Conservation (phyloP, 2,329 filamentous ascomycete species). For the Falciphora oryzae region DNA sequence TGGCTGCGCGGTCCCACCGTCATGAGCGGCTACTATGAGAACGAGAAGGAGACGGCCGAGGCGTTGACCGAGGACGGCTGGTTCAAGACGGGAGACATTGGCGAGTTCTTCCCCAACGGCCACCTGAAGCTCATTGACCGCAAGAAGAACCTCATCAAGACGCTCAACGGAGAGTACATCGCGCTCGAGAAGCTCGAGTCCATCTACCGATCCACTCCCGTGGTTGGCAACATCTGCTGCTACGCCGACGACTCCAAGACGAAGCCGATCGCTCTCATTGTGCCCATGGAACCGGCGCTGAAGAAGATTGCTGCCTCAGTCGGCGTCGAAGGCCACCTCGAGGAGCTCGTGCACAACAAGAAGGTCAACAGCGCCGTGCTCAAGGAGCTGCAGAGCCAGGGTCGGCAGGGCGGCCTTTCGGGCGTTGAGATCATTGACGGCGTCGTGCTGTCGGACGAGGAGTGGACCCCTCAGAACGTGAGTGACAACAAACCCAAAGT, state of each 20-base stretch:
- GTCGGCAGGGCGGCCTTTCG: conserved; percentile 55
- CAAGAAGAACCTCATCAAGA: conserved; percentile 88
- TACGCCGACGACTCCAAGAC: conserved; percentile 45
- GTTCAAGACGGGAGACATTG: conserved; percentile 86
- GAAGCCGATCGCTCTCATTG: conserved; percentile 51
- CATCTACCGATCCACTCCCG: conserved; percentile 42
- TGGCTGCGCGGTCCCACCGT: conserved; percentile 77
- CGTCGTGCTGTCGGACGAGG: conserved; percentile 64
- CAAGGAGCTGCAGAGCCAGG: conserved; percentile 56
- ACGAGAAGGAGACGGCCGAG: conserved; percentile 68
- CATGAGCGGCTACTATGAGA: conserved; percentile 67
- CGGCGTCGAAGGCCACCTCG: conserved; percentile 46
- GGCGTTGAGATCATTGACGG: conserved; percentile 68
- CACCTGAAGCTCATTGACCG: conserved; percentile 73
- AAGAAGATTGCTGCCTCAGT: conserved; percentile 43
- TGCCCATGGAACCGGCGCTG: conserved; percentile 49
- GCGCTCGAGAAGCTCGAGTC: conserved; percentile 67
- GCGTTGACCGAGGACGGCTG: conserved; percentile 68
- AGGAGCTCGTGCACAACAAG: conserved; percentile 62
- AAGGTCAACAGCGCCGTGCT: conserved; percentile 59
- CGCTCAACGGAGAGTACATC: conserved; percentile 75
- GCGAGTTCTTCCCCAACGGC: conserved; percentile 67
- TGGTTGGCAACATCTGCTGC: conserved; percentile 52
- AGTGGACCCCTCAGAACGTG: conserved; percentile 71
- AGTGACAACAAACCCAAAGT: conserved; percentile 27